phyloP scores from a whole-genome alignment of 2,329 filamentous ascomycete genomes.

The Neopestalotiopsis rosae region DNA sequence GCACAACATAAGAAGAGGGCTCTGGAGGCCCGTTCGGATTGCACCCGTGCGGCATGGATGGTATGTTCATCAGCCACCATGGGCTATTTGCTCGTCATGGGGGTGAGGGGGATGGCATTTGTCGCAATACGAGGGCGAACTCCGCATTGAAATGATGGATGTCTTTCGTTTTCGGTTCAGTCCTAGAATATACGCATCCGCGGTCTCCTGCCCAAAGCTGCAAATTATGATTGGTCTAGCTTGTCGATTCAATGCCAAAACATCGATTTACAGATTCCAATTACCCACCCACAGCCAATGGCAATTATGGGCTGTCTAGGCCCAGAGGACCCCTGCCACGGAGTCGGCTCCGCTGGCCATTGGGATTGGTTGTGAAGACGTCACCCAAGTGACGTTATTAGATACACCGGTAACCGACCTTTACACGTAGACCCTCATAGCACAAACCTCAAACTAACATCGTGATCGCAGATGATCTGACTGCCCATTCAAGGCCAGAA shows the following conservation, averaged over 20 bases:
- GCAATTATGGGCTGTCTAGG: background rate
- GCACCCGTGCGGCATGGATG: conserved; percentile 1
- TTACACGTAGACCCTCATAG: background rate
- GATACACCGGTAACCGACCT: conserved; percentile 1
- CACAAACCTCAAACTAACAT: background rate
- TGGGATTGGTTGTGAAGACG: background rate
- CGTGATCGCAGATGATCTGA: background rate
- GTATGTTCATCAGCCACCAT: background rate
- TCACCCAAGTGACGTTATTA: background rate
- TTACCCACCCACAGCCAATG: background rate
- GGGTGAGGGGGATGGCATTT: background rate
- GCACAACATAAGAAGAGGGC: background rate
- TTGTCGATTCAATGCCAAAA: background rate
- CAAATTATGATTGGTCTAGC: background rate
- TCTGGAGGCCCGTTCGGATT: background rate
- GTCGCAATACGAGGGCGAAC: background rate
- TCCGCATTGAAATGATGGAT: background rate
- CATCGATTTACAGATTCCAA: background rate
- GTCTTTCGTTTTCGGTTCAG: background rate
- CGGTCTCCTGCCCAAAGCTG: background rate
- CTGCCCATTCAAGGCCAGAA: too few species aligned
- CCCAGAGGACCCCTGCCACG: background rate
- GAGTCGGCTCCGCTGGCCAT: background rate
- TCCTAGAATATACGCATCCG: background rate
- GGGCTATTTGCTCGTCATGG: background rate